These are phyloP conservation scores for Hypoxylon sp. DNA, from an alignment of 2,329 filamentous ascomycete species.

Conservation along the genomic window DNA sequence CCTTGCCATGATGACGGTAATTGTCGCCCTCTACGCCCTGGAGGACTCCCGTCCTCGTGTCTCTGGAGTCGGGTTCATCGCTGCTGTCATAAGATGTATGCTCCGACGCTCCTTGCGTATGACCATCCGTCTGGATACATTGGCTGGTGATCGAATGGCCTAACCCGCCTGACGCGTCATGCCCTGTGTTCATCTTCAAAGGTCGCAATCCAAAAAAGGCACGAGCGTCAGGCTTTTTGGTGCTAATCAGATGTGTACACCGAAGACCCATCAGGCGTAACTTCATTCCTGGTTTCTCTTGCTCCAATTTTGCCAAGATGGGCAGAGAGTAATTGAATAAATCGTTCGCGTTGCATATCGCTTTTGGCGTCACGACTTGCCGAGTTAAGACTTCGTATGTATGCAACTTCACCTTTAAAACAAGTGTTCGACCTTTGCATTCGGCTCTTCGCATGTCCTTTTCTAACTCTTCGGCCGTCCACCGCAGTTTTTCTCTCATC, in stretches of 20 bases:
- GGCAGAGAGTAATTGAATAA: constrained; percentile 85
- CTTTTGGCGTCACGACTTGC: constrained; percentile 81
- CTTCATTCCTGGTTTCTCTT: constrained; percentile 84
- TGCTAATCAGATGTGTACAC: constrained; percentile 88
- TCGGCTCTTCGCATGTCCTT: constrained; percentile 84
- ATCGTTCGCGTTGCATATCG: constrained; percentile 82
- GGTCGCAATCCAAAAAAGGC: constrained; percentile 81
- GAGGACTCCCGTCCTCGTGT: constrained; percentile 68
- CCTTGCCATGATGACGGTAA: constrained; percentile 64
- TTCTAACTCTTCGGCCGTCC: constrained; percentile 87
- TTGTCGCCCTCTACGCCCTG: constrained; percentile 68
- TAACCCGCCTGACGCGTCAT: constrained; percentile 32
- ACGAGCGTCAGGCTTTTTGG: constrained; percentile 82
- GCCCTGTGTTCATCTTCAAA: constrained; percentile 47
- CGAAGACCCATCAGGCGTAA: constrained; percentile 89
- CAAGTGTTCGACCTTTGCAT: constrained; percentile 91
- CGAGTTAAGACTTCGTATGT: constrained; percentile 93
- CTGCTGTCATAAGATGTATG: constrained; percentile 62
- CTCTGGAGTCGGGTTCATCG: constrained; percentile 58
- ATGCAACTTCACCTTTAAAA: constrained; percentile 93
- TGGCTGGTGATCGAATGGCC: constrained; percentile 57
- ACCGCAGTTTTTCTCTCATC: constrained; percentile 82
- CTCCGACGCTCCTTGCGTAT: constrained; percentile 79
- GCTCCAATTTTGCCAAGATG: constrained; percentile 86
- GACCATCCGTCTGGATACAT: constrained; percentile 61